Evolutionary conservation across 805 yeast species (phyloP).

Genomic region (Wickerhamiella slavikovae): DNA sequence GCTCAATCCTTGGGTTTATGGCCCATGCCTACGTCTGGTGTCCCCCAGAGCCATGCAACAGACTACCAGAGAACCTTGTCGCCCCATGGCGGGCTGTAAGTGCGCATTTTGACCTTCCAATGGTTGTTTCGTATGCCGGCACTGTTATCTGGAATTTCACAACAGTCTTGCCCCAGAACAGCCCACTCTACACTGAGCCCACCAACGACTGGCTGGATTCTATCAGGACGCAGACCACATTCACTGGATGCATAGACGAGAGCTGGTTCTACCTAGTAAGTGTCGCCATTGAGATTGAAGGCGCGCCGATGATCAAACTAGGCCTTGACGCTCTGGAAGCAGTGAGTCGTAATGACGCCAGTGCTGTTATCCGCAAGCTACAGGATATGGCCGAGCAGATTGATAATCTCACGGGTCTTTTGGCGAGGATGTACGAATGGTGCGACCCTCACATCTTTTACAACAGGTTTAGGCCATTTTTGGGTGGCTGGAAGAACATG

Average conservation of each 20-base stretch:
- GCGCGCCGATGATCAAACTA: slow-evolving; percentile 45
- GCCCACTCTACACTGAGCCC: not conserved
- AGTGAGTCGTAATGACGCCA: slow-evolving; percentile 27
- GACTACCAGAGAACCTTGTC: slow-evolving; percentile 47
- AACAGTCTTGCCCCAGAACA: slow-evolving; percentile 22
- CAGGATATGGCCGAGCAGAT: slow-evolving; percentile 55
- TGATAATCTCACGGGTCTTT: slow-evolving; percentile 48
- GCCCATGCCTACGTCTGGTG: slow-evolving; percentile 89
- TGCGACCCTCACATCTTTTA: slow-evolving; percentile 89
- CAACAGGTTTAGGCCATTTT: slow-evolving; percentile 64
- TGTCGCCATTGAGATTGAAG: slow-evolving; percentile 66
- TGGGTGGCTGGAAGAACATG: slow-evolving; percentile 94
- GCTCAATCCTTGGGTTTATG: slow-evolving; percentile 55
- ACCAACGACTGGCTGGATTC: slow-evolving; percentile 5
- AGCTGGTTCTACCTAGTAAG: slow-evolving; percentile 85
- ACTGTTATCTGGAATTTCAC: slow-evolving; percentile 77
- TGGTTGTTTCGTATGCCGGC: slow-evolving; percentile 75
- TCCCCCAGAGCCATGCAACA: slow-evolving; percentile 29
- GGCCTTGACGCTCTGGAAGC: slow-evolving; percentile 50
- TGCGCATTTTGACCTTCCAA: slow-evolving; percentile 50
- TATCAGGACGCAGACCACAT: slow-evolving; percentile 59
- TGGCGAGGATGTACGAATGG: slow-evolving; percentile 76
- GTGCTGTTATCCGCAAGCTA: slow-evolving; percentile 25
- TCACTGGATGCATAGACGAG: slow-evolving; percentile 80
- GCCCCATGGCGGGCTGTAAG: slow-evolving; percentile 44